phyloP scores from a whole-genome alignment of 495 filamentous ascomycete genomes.

The Aspergillus haitiensis region DNA sequence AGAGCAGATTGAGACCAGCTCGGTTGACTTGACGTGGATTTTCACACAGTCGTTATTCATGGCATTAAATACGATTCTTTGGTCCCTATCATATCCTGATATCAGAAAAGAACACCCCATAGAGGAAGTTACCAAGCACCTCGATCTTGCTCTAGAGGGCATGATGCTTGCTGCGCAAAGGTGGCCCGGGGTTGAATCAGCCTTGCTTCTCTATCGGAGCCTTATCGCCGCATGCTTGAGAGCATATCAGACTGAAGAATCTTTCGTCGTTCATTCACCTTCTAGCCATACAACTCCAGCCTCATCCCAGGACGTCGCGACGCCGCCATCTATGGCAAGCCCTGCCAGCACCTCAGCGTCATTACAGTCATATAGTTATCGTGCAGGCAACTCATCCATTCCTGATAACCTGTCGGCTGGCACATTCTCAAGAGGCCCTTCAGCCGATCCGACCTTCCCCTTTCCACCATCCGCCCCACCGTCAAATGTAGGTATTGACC shows the following conservation, averaged over 20 bases:
- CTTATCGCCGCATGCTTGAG: slow-evolving; percentile 80
- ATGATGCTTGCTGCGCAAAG: slow-evolving; percentile 73
- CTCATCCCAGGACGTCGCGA: slow-evolving; percentile 42
- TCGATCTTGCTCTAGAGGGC: slow-evolving; percentile 69
- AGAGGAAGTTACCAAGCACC: slow-evolving; percentile 68
- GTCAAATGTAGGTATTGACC: slow-evolving; percentile 22
- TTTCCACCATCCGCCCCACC: slow-evolving; percentile 21
- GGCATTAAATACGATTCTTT: slow-evolving; percentile 82
- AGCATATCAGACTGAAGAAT: slow-evolving; percentile 72
- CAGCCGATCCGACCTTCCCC: slow-evolving; percentile 36
- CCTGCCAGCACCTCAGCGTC: slow-evolving; percentile 47
- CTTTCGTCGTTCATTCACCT: slow-evolving; percentile 65
- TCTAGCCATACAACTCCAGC: slow-evolving; percentile 50
- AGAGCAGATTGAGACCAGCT: slow-evolving; percentile 69
- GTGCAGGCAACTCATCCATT: slow-evolving; percentile 28
- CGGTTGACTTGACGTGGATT: slow-evolving; percentile 87
- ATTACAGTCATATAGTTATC: slow-evolving; percentile 37
- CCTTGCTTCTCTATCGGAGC: slow-evolving; percentile 72
- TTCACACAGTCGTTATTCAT: slow-evolving; percentile 86
- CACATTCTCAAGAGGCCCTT: slow-evolving; percentile 41
- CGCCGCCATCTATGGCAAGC: slow-evolving; percentile 54
- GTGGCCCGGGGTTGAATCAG: slow-evolving; percentile 88
- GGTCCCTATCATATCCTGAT: slow-evolving; percentile 82
- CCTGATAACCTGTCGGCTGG: slow-evolving; percentile 37
- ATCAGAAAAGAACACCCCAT: slow-evolving; percentile 67